These are phyloP conservation scores for Agrocybe pediades DNA, from an alignment of 768 basidiomycete genomes.

Conservation along the genomic window DNA sequence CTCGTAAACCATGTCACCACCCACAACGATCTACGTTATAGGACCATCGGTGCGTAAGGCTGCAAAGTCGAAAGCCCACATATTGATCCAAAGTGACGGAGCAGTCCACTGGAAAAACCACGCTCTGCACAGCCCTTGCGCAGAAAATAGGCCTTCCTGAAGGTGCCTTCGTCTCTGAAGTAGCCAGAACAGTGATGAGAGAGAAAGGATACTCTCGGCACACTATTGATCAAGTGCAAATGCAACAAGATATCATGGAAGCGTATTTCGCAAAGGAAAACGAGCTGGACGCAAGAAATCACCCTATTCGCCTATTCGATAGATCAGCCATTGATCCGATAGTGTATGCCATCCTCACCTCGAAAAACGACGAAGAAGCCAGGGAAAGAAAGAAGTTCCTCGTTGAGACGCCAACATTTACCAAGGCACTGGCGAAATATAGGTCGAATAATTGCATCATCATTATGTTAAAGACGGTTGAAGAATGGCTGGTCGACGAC, in stretches of 20 bases:
- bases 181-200: constrained; percentile 61
- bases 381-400: constrained; percentile 34
- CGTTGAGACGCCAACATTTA: constrained; percentile 38
- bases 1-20: constrained; percentile 3
- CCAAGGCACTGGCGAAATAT: constrained; percentile 43
- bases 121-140: constrained; percentile 56
- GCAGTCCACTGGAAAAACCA: constrained; percentile 71
- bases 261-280: constrained; percentile 53
- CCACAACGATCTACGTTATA: constrained; percentile 41
- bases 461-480: constrained; percentile 54
- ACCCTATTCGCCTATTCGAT: constrained; percentile 51
- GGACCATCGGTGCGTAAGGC: constrained; percentile 50
- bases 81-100: not conserved
- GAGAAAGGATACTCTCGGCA: constrained; percentile 52
- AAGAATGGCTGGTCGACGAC: constrained; percentile 65
- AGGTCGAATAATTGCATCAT: constrained; percentile 41
- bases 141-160: constrained; percentile 37
- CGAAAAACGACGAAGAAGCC: constrained; percentile 37
- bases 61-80: not conserved
- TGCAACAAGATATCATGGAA: constrained; percentile 66
- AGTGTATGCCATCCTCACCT: constrained; percentile 58
- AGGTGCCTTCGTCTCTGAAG: constrained; percentile 54
- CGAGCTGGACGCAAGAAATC: constrained; percentile 18
- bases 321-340: constrained; percentile 67
- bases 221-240: constrained; percentile 50